Percentiles rank a stretch among this genome's conserved stretches.
phyloP scores from a whole-genome alignment of 192 early-diverging fungal genomes.

The Glomus cerebriforme region DNA sequence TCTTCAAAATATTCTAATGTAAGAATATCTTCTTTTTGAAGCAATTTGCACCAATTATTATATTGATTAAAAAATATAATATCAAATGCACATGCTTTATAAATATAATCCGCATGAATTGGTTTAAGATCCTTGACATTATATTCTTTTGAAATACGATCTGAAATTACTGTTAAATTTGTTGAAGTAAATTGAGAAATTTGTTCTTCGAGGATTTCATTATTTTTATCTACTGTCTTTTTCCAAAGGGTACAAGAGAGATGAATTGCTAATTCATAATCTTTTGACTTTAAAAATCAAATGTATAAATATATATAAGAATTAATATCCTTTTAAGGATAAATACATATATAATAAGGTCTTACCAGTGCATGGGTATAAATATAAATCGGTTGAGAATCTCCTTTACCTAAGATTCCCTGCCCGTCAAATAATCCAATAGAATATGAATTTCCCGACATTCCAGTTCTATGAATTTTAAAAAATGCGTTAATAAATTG shows the following conservation, averaged over 20 bases:
- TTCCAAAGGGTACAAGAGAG: constrained; percentile 12
- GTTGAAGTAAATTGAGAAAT: background rate
- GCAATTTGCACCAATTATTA: constrained; percentile 14
- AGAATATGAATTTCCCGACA: constrained; percentile 20
- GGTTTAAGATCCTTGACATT: background rate
- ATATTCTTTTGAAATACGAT: background rate
- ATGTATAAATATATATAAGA: no score
- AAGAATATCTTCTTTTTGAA: constrained; percentile 8
- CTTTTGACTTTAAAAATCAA: background rate
- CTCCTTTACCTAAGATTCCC: background rate
- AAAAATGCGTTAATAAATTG: background rate
- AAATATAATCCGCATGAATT: constrained; percentile 19
- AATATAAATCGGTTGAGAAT: constrained; percentile 22
- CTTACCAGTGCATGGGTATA: background rate
- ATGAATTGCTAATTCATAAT: constrained; percentile 17
- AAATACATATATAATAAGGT: background rate
- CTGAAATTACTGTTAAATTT: background rate
- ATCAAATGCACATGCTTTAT: constrained; percentile 19
- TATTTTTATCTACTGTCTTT: background rate
- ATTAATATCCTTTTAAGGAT: no score
- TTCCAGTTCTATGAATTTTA: constrained; percentile 24
- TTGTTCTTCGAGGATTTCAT: background rate
- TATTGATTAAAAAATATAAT: background rate
- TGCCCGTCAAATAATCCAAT: constrained; percentile 24
- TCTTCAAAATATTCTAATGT: constrained; percentile 21